Evolutionary conservation across 1,284 basidiomycete genomes (phyloP).

Genomic region (Gastroboletus turbinatus): DNA sequence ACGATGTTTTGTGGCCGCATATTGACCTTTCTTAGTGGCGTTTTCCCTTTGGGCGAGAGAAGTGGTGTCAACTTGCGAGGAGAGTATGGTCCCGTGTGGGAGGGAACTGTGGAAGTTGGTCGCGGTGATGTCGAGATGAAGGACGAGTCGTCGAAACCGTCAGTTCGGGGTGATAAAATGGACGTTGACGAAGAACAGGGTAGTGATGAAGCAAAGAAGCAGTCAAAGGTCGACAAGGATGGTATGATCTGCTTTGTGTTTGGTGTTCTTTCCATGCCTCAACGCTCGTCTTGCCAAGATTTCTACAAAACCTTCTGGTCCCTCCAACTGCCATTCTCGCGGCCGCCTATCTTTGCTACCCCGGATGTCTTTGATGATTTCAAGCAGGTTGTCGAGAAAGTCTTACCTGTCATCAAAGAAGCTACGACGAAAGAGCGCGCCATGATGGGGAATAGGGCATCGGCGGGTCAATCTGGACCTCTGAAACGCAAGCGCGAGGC

Average conservation of each 20-base stretch:
- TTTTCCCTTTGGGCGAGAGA: conserved; percentile 85
- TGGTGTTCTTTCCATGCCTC: background rate
- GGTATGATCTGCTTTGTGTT: conserved; percentile 42
- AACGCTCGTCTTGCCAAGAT: conserved; percentile 42
- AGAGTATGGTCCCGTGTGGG: conserved; percentile 81
- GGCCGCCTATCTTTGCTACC: conserved; percentile 61
- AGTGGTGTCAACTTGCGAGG: conserved; percentile 90
- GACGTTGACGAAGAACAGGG: conserved; percentile 44
- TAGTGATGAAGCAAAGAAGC: conserved; percentile 41
- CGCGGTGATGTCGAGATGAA: conserved; percentile 31
- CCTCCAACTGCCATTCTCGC: conserved; percentile 75
- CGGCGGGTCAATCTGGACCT: conserved; percentile 37
- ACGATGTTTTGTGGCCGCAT: conserved; percentile 89
- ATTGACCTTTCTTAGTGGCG: conserved; percentile 79
- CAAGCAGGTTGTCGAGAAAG: conserved; percentile 64
- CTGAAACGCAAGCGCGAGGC: conserved; percentile 67
- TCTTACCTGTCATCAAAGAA: conserved; percentile 77
- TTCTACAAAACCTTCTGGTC: conserved; percentile 88
- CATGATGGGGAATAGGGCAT: conserved; percentile 70
- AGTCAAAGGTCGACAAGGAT: conserved; percentile 53
- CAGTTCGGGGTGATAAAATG: conserved; percentile 31
- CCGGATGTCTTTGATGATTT: conserved; percentile 59
- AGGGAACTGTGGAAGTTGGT: conserved; percentile 50
- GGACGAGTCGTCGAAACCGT: conserved; percentile 24
- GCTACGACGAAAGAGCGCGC: conserved; percentile 81